Evolutionary conservation across 805 yeast species (phyloP), one percentile per base, ranked within the genome.

Genomic region (Pichia californica): DNA sequence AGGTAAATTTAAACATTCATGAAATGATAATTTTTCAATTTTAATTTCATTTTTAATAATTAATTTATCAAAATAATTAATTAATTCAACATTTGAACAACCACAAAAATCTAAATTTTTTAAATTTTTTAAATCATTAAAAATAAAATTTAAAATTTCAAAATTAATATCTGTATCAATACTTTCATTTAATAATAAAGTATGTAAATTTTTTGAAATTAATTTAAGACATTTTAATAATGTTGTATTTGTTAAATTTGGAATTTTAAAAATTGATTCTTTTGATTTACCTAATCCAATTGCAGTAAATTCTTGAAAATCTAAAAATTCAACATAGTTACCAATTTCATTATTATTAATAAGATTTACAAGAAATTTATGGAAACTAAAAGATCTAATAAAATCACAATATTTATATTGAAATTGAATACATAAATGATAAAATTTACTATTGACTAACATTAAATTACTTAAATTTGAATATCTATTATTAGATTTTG

Each of bases 201-300:
- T 96, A 10, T 76, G 64, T 40, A 89, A 63, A 50, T 83, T 80
- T 0, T 87, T 83, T 1, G 85, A 80, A 29, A 41, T 36, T 45
- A 76, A 61, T 40, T 63, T 56, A 25, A 88, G 67, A 45, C 87
- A 85, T 19, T 76, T 68, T 36, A 75, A 61, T 20, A 88, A 78
- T 3, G 96, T 88, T 23, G 68, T 66, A 32, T 81, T 70, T 0
- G 96, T 88, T 32, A 88, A 87, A 85, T 86, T 85, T 62, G 88
- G 94, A 53, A 88, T 88, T 62, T 85, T 94, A 61, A 77, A 81
- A 64, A 85, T 89, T 95, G 88, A 88, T 52, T 82, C 74, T 10
- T 85, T 87, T 0, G 96, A 84, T 50, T 96, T 70, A 2, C 96
- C 96, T 38, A 88, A 70, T 0, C 96, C 96, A 38, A 89, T 80